Evolutionary conservation across 768 basidiomycete genomes (phyloP).

Genomic region (Trametes villosa): DNA sequence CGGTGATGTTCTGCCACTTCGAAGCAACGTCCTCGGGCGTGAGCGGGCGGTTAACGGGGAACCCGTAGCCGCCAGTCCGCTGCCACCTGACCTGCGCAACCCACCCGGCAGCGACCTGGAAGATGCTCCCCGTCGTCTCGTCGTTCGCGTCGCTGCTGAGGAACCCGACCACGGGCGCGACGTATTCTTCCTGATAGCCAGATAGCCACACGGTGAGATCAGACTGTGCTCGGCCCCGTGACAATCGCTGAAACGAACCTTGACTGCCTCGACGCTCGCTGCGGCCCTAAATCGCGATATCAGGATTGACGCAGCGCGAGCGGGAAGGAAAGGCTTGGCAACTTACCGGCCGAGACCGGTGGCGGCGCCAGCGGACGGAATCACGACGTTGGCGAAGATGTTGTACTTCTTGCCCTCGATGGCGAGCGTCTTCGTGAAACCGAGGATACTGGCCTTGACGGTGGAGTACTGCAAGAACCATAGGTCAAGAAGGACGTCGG

Average conservation of each 20-base stretch:
- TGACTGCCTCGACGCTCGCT: slow-evolving; percentile 86
- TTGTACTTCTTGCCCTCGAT: slow-evolving; percentile 92
- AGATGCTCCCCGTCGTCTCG: slow-evolving; percentile 72
- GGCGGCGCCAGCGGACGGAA: slow-evolving; percentile 74
- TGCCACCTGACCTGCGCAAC: slow-evolving; percentile 94
- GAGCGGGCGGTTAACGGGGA: slow-evolving; percentile 76
- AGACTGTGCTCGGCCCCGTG: not conserved
- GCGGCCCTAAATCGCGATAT: slow-evolving; percentile 5
- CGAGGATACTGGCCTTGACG: slow-evolving; percentile 91
- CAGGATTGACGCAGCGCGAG: no score
- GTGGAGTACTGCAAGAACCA: slow-evolving; percentile 68
- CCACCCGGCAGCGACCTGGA: slow-evolving; percentile 92
- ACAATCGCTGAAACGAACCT: slow-evolving; percentile 47
- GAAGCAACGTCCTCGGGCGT: slow-evolving; percentile 79
- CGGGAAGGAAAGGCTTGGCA: not conserved
- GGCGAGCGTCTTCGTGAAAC: slow-evolving; percentile 86
- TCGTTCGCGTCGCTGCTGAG: slow-evolving; percentile 82
- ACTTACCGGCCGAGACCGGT: slow-evolving; percentile 39
- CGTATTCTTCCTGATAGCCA: slow-evolving; percentile 74
- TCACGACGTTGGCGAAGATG: slow-evolving; percentile 87
- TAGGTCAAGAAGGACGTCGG: no score
- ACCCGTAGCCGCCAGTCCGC: slow-evolving; percentile 82
- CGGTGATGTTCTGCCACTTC: slow-evolving; percentile 84
- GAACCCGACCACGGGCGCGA: slow-evolving; percentile 93
- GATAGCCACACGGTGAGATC: not conserved